These are phyloP conservation scores for Polytrichum commune DNA, from an alignment of 225 moss, liverwort and hornwort species.

Conservation along the genomic window DNA sequence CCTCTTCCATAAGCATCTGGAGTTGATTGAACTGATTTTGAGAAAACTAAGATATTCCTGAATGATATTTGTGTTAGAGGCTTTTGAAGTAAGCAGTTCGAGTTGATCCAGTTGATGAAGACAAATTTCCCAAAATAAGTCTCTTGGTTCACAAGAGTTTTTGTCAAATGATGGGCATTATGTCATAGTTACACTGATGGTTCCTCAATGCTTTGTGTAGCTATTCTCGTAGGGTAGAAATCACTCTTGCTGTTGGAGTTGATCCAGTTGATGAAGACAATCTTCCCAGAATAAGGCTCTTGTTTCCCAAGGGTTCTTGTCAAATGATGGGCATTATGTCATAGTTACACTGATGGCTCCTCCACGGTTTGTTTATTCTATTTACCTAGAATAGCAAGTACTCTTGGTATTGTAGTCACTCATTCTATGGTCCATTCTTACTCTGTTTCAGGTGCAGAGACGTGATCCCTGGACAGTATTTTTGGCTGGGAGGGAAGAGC, in stretches of 20 bases:
- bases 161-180: slow-evolving; percentile 30
- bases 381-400: too few species aligned
- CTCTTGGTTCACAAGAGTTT: slow-evolving; percentile 29
- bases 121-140: slow-evolving; percentile 15
- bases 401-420: too few species aligned
- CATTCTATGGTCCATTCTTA: too few species aligned
- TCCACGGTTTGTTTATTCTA: neutral
- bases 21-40: too few species aligned
- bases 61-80: too few species aligned
- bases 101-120: slow-evolving; percentile 32
- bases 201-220: neutral
- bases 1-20: neutral
- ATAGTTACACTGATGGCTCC: slow-evolving; percentile 54
- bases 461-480: too few species aligned
- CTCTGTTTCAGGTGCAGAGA: too few species aligned
- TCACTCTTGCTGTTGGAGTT: neutral
- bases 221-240: too few species aligned
- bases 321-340: slow-evolving; percentile 37
- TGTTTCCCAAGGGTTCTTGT: slow-evolving; percentile 30
- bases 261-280: slow-evolving; percentile 32
- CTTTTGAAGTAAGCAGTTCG: too few species aligned
- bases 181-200: slow-evolving; percentile 57
- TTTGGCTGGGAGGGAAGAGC: too few species aligned
- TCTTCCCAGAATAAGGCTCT: slow-evolving; percentile 21
- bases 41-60: too few species aligned